Base-by-base conservation (phyloP, 2,329 filamentous ascomycete genomes). In the Furcasterigmium furcatum region DNA sequence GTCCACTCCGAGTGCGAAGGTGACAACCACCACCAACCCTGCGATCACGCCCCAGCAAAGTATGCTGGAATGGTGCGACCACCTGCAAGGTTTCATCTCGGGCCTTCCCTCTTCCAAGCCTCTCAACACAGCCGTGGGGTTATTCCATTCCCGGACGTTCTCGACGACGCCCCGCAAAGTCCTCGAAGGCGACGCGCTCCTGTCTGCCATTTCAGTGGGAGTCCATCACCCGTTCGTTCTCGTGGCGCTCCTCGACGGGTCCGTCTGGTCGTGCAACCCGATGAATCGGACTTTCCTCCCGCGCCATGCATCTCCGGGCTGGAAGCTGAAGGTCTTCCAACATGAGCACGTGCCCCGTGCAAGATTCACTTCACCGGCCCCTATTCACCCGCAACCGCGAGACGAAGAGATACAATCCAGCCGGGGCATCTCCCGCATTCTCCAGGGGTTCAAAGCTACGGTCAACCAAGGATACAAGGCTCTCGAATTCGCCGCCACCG, bases 81-180 rank as follows among this genome's bases (percentile, higher is more conserved):
- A 78, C 48, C 62, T 82, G 38, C 68, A 77, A 44, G 78, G 77
- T 6, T 82, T 76, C 60, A 70, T 76, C 46, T 70, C 71, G 24
- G 60, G 73, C 19, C 74, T 74, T 55, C 76, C 79, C 3, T 76
- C 74, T 0, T 72, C 74, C 3, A 76, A 73, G 47, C 72, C 77
- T 14, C 66, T 74, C 16, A 79, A 75, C 54, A 74, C 73, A 3
- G 71, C 72, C 24, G 57, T 82, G 20, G 73, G 72, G 10, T 81
- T 80, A 53, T 62, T 77, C 49, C 73, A 79, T 55, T 51, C 50
- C 21, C 64, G 73, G 40, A 69, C 73, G 5, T 73, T 74, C 50
- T 81, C 76, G 42, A 73, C 76, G 14, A 66, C 78, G 45, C 70
- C 72, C 13, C 74, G 77, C 22, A 72, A 76, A 46, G 64, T 80